Base-by-base conservation (phyloP, 768 basidiomycete species). In the Agrocybe praecox region DNA sequence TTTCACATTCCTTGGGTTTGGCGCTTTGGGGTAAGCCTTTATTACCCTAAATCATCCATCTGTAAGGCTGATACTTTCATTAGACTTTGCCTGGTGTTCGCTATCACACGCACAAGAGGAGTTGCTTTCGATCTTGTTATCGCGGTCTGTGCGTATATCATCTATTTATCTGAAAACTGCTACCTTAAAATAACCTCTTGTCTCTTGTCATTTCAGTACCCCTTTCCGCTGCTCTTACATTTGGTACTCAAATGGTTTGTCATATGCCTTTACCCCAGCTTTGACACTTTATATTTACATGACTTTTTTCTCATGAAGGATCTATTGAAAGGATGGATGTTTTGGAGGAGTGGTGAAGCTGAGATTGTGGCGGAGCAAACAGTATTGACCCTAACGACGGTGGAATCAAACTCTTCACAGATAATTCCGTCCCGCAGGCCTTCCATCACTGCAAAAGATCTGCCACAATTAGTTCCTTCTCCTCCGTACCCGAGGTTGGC, bases 111-210 rank as follows among this genome's bases (percentile, higher is more conserved):
- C 12, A 59, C 58, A 7, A 55, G 65, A 12, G 69, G 69, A 6
- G 61, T 68, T 12, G 60, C 65, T 33, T 72, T 70, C 33, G 73
- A 73, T 46, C 53, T 73, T 43, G 55, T 71, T 4, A 59, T 74
- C 32, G 66, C 66, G 24, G 56, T 56, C 34, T 62, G 72, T 72
- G 29, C 53, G 72, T 72, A 36, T 45, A 65, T 53, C 19, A 10
- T 18, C n/a, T n/a, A n/a, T n/a, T n/a, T 23, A 0, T 22, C 10
- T 15, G 14, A n/a, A 18, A 22, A 26, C n/a, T 46, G n/a, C 21
- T 9, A 15, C 2, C 34, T 22, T n/a, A 33, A 46, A 19, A 24
- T 32, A 6, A 46, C 24, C n/a, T n/a, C n/a, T n/a, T n/a, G 15
- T 24, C 59, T 12, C 24, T 6, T 14, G 36, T 6, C n/a, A n/a